Evolutionary conservation across 2,329 filamentous ascomycete genomes (phyloP).

Genomic region (Aspergillus intermedius): DNA sequence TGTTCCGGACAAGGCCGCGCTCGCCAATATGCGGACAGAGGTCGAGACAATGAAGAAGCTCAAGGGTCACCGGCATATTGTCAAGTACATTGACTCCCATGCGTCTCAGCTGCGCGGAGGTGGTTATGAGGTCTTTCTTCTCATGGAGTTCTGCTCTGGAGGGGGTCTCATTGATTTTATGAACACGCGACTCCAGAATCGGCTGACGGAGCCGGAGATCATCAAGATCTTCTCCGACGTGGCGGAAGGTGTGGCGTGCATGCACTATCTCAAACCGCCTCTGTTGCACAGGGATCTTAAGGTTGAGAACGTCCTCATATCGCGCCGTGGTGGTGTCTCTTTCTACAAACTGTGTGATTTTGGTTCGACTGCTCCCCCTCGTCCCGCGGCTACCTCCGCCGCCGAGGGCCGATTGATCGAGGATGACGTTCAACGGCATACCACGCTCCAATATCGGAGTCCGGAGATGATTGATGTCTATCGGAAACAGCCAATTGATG

Average conservation of each 20-base stretch:
- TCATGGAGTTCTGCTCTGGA: slow-evolving; percentile 96
- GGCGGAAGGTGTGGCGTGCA: slow-evolving; percentile 91
- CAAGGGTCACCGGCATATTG: slow-evolving; percentile 91
- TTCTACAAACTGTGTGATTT: slow-evolving; percentile 98
- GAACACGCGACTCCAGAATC: slow-evolving; percentile 95
- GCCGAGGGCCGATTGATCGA: slow-evolving; percentile 88
- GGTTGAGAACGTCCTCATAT: slow-evolving; percentile 95
- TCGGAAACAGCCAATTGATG: slow-evolving; percentile 89
- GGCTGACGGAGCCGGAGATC: slow-evolving; percentile 94
- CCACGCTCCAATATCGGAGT: slow-evolving; percentile 92
- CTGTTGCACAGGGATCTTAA: slow-evolving; percentile 91
- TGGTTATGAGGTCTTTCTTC: slow-evolving; percentile 93
- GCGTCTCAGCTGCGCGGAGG: slow-evolving; percentile 87
- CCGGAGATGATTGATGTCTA: slow-evolving; percentile 99
- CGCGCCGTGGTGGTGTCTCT: slow-evolving; percentile 56
- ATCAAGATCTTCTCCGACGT: slow-evolving; percentile 95
- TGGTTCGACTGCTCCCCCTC: slow-evolving; percentile 78
- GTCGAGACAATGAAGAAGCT: slow-evolving; percentile 99
- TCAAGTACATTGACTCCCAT: slow-evolving; percentile 97
- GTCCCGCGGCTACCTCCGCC: slow-evolving; percentile 76
- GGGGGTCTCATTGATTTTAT: slow-evolving; percentile 98
- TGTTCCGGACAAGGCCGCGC: slow-evolving; percentile 87
- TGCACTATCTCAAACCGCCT: slow-evolving; percentile 96
- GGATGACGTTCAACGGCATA: slow-evolving; percentile 95
- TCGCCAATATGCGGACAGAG: slow-evolving; percentile 95